Conservation (phyloP, 495 filamentous ascomycete species). For the Aspergillus steynii region DNA sequence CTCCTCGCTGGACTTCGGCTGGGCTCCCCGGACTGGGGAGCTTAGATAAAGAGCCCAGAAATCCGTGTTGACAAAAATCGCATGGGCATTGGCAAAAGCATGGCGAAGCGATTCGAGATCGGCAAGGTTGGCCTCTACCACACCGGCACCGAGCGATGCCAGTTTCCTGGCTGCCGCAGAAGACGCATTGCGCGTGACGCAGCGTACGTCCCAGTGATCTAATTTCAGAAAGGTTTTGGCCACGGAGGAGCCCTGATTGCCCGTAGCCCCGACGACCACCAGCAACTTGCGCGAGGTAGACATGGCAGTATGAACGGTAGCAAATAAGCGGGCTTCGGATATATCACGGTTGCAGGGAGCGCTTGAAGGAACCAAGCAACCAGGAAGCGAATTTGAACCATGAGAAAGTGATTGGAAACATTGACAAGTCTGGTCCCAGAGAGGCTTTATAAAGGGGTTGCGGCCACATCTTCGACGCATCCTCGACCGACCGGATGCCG, state of each 20-base stretch:
- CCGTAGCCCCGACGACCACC: conserved; percentile 33
- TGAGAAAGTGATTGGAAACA: no score
- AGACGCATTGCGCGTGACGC: conserved; percentile 41
- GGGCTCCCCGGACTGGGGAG: background rate
- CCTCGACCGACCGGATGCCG: background rate
- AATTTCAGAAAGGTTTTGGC: conserved; percentile 35
- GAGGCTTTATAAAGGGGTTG: no score
- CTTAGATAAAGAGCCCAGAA: conserved; percentile 40
- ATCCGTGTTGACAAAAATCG: conserved; percentile 56
- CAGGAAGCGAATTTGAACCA: no score
- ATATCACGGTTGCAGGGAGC: no score
- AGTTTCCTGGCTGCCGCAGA: conserved; percentile 43
- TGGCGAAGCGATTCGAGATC: conserved; percentile 38
- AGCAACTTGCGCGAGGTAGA: conserved; percentile 9
- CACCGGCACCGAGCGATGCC: conserved; percentile 43
- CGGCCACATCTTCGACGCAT: no score
- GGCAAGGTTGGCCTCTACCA: conserved; percentile 48
- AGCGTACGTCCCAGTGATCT: conserved; percentile 42
- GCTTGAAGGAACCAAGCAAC: no score
- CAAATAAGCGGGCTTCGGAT: background rate
- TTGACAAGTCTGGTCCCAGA: no score
- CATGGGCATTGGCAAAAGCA: conserved; percentile 49
- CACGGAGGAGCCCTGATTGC: conserved; percentile 53
- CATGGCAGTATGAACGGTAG: background rate
- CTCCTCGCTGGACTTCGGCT: conserved; percentile 32